Base-by-base conservation (phyloP, 2,329 filamentous ascomycete genomes). In the Hypoxylon sp. region DNA sequence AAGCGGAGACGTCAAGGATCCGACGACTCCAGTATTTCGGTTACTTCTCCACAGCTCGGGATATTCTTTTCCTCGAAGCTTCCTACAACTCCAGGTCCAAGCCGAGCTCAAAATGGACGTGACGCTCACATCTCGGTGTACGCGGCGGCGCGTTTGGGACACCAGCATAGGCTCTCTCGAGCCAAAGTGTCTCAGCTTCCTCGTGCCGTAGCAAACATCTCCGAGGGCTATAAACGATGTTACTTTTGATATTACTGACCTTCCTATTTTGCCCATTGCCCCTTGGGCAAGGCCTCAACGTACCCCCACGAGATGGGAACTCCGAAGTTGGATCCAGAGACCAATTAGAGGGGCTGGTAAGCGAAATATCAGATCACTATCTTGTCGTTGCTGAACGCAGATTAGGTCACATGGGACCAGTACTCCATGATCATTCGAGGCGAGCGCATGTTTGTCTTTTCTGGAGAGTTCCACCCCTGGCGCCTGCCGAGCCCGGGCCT, bases 401-500 rank as follows among this genome's bases (percentile, higher is more conserved):
- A 7, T 27, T 42, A 74, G 73, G 85, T 92, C 20, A 92, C 90
- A 50, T 94, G 90, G 88, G 92, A 94, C 77, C 85, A 91, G 46
- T 83, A 92, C 71, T 92, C 91, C 0, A 81, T 95, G 2, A 91
- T 90, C 70, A 85, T 95, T 66, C 84, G 86, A 68, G 92, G 91
- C 8, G 88, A 94, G 75, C 86, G 91, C 8, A 82, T 92, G 49
- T 88, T 93, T 76, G 84, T 95, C 37, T 94, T 91, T 77, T 90
- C 88, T 46, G 92, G 89, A 42, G 92, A 95, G 76, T 86, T 94
- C 2, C 92, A 95, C 76, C 91, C 91, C 0, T 94, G 85, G 61
- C 81, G 84, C 0, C 77, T 85, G 1, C 83, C 84, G 0, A 82
- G 84, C 1, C 80, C 82, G 1, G 79, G 78, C 0, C 76, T 85